phyloP scores from a whole-genome alignment of 768 basidiomycete genomes.

The Lenzites betulinus region DNA sequence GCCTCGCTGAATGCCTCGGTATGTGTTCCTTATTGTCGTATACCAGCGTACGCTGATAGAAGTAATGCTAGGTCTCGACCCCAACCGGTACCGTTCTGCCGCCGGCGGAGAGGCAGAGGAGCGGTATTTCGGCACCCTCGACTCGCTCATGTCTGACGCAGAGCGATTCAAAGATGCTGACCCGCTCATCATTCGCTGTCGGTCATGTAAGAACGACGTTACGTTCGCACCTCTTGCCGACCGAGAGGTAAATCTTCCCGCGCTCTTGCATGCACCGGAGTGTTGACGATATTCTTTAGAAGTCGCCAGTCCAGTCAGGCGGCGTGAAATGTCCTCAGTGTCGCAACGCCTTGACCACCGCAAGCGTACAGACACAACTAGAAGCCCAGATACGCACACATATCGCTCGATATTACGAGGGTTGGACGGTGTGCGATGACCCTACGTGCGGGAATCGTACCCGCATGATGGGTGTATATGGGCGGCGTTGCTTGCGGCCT shows the following conservation, averaged over 20 bases:
- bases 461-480: slow-evolving; percentile 94
- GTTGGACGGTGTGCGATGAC: slow-evolving; percentile 88
- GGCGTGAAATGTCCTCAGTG: slow-evolving; percentile 80
- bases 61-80: slow-evolving; percentile 52
- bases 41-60: not conserved
- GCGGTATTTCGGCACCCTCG: slow-evolving; percentile 72
- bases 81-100: slow-evolving; percentile 52
- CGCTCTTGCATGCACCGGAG: not conserved
- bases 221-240: slow-evolving; percentile 62
- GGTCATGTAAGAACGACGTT: slow-evolving; percentile 62
- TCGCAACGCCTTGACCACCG: slow-evolving; percentile 46
- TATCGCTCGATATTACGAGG: slow-evolving; percentile 84
- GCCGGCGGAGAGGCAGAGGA: slow-evolving; percentile 52
- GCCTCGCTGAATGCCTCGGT: slow-evolving; percentile 96
- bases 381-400: slow-evolving; percentile 81
- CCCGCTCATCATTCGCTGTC: slow-evolving; percentile 76
- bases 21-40: slow-evolving; percentile 26
- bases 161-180: slow-evolving; percentile 82
- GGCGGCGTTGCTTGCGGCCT: slow-evolving; percentile 70
- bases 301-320: slow-evolving; percentile 60
- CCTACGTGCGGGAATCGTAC: slow-evolving; percentile 80
- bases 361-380: slow-evolving; percentile 80
- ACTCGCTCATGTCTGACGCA: slow-evolving; percentile 85
- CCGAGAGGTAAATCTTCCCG: slow-evolving; percentile 47
- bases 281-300: slow-evolving; percentile 41